Evolutionary conservation across 164 flowering plant species (phyloP).

Genomic region (Piper betle): DNA sequence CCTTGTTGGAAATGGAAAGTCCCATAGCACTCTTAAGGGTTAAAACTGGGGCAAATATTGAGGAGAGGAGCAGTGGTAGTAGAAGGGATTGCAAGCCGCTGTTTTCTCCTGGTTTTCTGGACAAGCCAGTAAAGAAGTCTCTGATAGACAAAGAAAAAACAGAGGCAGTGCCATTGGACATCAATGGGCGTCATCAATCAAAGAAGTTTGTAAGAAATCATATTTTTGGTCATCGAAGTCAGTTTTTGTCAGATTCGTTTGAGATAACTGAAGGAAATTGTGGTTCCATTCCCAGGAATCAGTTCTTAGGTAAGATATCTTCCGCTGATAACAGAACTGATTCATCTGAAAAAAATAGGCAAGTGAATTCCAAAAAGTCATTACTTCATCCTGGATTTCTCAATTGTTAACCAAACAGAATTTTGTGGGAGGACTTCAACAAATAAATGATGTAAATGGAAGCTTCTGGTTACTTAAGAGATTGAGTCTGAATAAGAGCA

Average conservation of each 20-base stretch:
- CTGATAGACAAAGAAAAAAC: slow-evolving; percentile 8
- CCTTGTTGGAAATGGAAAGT: not conserved
- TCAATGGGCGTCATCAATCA: not conserved
- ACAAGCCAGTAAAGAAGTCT: slow-evolving; percentile 9
- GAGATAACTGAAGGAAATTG: not conserved
- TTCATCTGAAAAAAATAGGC: not conserved
- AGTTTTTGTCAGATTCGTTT: not conserved
- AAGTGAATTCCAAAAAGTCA: not conserved
- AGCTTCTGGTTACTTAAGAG: no score
- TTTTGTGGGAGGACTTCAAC: not conserved
- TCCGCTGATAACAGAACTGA: not conserved
- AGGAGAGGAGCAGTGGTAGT: slow-evolving; percentile 2
- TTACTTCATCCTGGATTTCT: not conserved
- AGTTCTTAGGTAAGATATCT: not conserved
- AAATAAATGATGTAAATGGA: not conserved
- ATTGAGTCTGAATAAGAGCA: not conserved
- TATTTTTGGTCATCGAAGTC: not conserved
- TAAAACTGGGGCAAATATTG: not conserved
- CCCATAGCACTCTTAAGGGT: not conserved
- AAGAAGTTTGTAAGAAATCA: not conserved
- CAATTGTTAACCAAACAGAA: not conserved
- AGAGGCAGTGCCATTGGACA: slow-evolving; percentile 5
- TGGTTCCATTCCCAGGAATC: not conserved
- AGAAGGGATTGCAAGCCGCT: slow-evolving; percentile 18
- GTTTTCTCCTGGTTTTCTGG: slow-evolving; percentile 26